These are phyloP conservation scores for Teratosphaeria nubilosa DNA, from an alignment of 2,329 filamentous ascomycete genomes.

Conservation along the genomic window DNA sequence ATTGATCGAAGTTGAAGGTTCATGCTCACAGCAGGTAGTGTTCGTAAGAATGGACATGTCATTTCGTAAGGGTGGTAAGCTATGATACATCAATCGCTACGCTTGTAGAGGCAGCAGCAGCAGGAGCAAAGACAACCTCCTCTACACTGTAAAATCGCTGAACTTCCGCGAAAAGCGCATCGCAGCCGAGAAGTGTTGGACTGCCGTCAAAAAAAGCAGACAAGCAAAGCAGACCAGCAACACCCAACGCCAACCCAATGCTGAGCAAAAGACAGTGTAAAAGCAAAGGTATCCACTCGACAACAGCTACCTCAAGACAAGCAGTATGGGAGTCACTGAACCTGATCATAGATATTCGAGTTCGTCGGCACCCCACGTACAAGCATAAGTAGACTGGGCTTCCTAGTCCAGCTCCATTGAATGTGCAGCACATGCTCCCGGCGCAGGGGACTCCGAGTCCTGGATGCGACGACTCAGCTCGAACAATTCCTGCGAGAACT, in stretches of 20 bases:
- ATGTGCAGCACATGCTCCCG: slow-evolving; percentile 20
- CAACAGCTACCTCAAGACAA: background rate
- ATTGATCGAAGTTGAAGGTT: background rate
- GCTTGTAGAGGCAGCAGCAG: background rate
- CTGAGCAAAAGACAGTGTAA: background rate
- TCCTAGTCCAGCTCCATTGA: slow-evolving; percentile 24
- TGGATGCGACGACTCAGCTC: slow-evolving; percentile 2
- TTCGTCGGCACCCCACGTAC: background rate
- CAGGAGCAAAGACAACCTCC: background rate
- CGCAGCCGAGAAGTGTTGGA: background rate
- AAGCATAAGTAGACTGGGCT: background rate
- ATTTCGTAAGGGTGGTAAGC: background rate
- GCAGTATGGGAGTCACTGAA: too few relatives aligned
- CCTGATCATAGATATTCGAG: background rate
- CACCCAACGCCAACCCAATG: background rate
- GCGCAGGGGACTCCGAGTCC: slow-evolving; percentile 1
- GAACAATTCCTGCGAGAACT: background rate
- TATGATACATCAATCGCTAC: background rate
- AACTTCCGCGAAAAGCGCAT: background rate
- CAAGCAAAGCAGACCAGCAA: background rate
- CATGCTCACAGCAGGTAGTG: background rate
- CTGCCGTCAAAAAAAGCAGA: background rate
- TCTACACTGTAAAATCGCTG: background rate
- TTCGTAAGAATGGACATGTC: background rate
- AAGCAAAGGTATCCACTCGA: background rate